phyloP scores from a whole-genome alignment of 192 early-diverging fungal species.

The Coemansia sp. region DNA sequence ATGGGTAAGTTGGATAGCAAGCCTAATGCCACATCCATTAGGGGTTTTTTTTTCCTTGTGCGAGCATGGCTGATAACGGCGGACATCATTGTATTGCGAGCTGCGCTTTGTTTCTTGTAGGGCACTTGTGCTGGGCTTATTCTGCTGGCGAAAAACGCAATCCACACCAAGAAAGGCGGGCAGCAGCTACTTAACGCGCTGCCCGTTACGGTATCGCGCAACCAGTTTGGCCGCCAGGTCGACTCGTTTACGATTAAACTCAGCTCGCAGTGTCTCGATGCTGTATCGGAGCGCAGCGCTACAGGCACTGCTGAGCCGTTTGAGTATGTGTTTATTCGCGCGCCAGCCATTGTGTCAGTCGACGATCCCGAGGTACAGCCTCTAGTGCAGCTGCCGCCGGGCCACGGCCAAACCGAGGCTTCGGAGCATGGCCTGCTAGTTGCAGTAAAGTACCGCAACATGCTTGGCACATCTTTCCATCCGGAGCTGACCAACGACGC shows the following conservation, averaged over 20 bases:
- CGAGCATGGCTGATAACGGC: too few species aligned
- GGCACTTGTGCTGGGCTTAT: conserved; percentile 98
- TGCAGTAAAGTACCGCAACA: conserved; percentile 80
- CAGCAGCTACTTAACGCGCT: conserved; percentile 82
- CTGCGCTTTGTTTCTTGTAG: too few species aligned
- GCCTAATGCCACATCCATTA: too few species aligned
- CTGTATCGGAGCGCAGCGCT: background rate
- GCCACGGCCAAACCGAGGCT: conserved; percentile 46
- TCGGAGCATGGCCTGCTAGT: conserved; percentile 66
- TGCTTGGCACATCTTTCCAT: conserved; percentile 92
- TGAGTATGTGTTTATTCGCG: conserved; percentile 88
- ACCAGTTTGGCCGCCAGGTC: conserved; percentile 91
- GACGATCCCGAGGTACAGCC: conserved; percentile 70
- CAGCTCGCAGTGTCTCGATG: conserved; percentile 50
- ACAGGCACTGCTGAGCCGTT: conserved; percentile 26
- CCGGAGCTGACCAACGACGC: conserved; percentile 90
- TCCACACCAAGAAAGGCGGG: conserved; percentile 75
- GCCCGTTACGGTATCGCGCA: conserved; percentile 79
- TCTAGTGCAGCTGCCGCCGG: conserved; percentile 58
- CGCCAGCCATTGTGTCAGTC: conserved; percentile 75
- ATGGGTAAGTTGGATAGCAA: too few species aligned
- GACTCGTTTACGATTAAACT: conserved; percentile 84
- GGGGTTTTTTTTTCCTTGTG: too few species aligned
- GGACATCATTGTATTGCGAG: too few species aligned
- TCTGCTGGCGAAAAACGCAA: conserved; percentile 72